Evolutionary conservation across 2,329 filamentous ascomycete genomes (phyloP).

Genomic region (Epichloe coenophiala): DNA sequence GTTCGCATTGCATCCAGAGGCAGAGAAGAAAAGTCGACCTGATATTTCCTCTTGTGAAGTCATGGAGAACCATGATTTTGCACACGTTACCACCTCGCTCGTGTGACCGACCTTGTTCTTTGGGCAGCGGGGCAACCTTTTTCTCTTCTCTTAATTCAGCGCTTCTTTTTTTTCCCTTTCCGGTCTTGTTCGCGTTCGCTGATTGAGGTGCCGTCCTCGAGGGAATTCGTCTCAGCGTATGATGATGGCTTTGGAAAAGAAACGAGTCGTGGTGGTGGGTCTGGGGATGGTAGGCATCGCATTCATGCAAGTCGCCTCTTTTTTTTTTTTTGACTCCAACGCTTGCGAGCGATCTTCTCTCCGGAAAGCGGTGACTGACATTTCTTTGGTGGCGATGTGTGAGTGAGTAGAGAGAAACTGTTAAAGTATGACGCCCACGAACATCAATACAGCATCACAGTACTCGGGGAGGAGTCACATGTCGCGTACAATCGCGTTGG

Average conservation of each 20-base stretch:
- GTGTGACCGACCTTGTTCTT: neutral
- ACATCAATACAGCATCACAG: conserved; percentile 66
- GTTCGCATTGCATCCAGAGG: neutral
- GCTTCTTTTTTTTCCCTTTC: neutral
- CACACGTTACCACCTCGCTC: too few relatives aligned
- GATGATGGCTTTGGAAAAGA: conserved; percentile 18
- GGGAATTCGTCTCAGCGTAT: too few relatives aligned
- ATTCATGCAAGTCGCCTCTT: conserved; percentile 54
- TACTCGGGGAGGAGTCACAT: conserved; percentile 79
- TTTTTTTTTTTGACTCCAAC: neutral
- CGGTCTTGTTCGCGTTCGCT: too few relatives aligned
- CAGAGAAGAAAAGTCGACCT: neutral
- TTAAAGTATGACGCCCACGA: conserved; percentile 68
- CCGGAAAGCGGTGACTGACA: neutral
- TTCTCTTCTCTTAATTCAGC: too few relatives aligned
- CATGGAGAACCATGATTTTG: neutral
- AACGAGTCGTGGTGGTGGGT: conserved; percentile 69
- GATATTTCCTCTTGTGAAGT: neutral
- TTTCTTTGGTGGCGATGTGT: neutral
- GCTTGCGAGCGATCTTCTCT: too few relatives aligned
- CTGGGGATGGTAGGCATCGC: conserved; percentile 86
- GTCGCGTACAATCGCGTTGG: conserved; percentile 86
- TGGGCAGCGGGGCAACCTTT: too few relatives aligned
- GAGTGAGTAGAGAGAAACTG: conserved; percentile 58
- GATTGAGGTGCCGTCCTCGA: too few relatives aligned